A percentile compares a stretch with the other conserved stretches of the same genome.
Evolutionary conservation across 225 moss, liverwort and hornwort genomes (phyloP).

Genomic region (Sphagnum tenellum): DNA sequence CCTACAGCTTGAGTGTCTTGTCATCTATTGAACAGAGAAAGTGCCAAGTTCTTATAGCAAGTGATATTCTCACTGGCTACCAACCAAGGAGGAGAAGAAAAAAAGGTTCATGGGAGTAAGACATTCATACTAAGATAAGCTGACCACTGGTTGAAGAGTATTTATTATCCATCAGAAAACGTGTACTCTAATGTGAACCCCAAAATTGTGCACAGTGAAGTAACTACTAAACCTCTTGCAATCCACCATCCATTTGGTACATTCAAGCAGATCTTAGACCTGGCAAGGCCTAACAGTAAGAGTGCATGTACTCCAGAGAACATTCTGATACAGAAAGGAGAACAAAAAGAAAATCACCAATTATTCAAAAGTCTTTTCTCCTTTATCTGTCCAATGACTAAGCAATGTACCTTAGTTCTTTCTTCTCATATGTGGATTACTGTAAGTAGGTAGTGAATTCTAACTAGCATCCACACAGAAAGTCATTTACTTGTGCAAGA

Average conservation of each 20-base stretch:
- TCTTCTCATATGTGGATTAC: not conserved
- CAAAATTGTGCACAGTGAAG: too few species aligned
- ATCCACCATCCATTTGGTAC: too few species aligned
- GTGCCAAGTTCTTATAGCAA: too few species aligned
- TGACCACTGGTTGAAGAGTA: too few species aligned
- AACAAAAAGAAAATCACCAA: not conserved
- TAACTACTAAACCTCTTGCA: too few species aligned
- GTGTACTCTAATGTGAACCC: too few species aligned
- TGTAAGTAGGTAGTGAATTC: not conserved
- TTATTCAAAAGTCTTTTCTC: not conserved
- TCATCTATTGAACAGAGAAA: not conserved
- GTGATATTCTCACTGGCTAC: not conserved
- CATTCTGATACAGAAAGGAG: too few species aligned
- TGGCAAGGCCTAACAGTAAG: too few species aligned
- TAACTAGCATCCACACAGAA: not conserved
- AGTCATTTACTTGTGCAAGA: slow-evolving; percentile 62
- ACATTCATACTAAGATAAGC: too few species aligned
- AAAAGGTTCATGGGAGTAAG: not conserved
- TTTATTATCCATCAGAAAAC: too few species aligned
- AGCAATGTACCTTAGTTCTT: not conserved
- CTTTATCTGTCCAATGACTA: not conserved
- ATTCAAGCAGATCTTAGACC: too few species aligned
- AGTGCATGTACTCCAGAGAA: too few species aligned
- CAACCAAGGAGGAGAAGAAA: not conserved
- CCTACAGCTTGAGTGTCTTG: not conserved